phyloP scores from a whole-genome alignment of 805 yeast species.

The Ogataea angusta region DNA sequence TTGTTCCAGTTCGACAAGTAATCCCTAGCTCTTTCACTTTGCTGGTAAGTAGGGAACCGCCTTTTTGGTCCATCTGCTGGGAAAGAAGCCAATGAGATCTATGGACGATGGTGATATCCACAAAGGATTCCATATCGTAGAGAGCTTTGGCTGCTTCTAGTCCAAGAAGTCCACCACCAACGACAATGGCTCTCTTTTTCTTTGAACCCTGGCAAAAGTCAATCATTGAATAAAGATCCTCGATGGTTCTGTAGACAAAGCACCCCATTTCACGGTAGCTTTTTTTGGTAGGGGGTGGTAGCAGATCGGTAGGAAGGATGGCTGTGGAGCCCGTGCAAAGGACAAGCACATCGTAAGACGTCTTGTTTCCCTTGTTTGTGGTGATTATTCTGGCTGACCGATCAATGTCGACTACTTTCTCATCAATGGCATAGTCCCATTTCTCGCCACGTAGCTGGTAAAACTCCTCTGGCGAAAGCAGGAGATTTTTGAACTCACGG shows the following conservation, averaged over 20 bases:
- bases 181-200: constrained; percentile 29
- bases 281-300: constrained; percentile 19
- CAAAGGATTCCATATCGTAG: constrained; percentile 30
- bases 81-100: constrained; percentile 35
- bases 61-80: constrained; percentile 36
- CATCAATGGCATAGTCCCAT: constrained; percentile 28
- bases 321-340: constrained; percentile 35
- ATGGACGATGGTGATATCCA: constrained; percentile 32
- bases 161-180: constrained; percentile 36
- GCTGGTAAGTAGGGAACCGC: constrained; percentile 35
- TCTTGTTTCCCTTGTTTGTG: constrained; percentile 17
- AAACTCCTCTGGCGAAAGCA: constrained; percentile 27
- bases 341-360: constrained; percentile 29
- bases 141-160: constrained; percentile 38
- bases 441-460: constrained; percentile 24
- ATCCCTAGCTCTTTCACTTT: constrained; percentile 52
- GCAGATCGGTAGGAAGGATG: constrained; percentile 25
- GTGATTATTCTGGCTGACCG: constrained; percentile 12
- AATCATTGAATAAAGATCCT: constrained; percentile 32
- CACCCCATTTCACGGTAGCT: constrained; percentile 30
- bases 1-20: constrained; percentile 49
- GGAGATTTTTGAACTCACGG: constrained; percentile 25
- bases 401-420: constrained; percentile 20
- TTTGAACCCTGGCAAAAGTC: constrained; percentile 18
- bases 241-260: constrained; percentile 35